Conservation (phyloP, 1,284 basidiomycete species). For the Stereum hirsutum region DNA sequence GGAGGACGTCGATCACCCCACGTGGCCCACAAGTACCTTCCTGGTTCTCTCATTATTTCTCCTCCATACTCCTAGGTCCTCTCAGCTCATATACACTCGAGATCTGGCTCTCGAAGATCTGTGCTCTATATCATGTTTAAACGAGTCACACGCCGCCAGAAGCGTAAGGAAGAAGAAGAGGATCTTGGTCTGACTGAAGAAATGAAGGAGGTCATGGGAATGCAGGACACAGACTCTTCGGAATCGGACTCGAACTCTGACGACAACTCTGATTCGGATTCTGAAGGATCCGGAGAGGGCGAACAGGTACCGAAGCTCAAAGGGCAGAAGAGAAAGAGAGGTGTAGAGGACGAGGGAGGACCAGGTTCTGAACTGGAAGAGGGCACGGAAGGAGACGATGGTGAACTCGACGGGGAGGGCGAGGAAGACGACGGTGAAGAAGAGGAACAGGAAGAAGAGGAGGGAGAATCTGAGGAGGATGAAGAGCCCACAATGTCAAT, state of each 20-base stretch:
- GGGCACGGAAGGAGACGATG: slow-evolving; percentile 15
- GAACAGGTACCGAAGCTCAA: neutral
- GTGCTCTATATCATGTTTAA: slow-evolving; percentile 58
- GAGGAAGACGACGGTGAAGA: slow-evolving; percentile 9
- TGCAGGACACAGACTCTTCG: slow-evolving; percentile 68
- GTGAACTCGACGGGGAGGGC: slow-evolving; percentile 9
- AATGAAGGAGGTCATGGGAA: slow-evolving; percentile 60
- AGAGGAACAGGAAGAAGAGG: slow-evolving; percentile 16
- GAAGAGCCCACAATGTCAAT: slow-evolving; percentile 42
- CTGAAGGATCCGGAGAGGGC: slow-evolving; percentile 4
- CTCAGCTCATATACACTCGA: too few species aligned
- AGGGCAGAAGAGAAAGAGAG: slow-evolving; percentile 8
- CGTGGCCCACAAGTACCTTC: too few species aligned
- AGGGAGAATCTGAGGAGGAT: slow-evolving; percentile 15
- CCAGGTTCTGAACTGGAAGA: slow-evolving; percentile 20
- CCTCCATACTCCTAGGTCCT: too few species aligned
- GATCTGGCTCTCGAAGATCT: too few species aligned
- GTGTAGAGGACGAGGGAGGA: slow-evolving; percentile 13
- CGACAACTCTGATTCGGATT: slow-evolving; percentile 21
- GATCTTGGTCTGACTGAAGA: slow-evolving; percentile 63
- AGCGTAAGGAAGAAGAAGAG: slow-evolving; percentile 59
- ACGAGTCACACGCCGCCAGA: slow-evolving; percentile 62
- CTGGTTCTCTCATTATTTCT: too few species aligned
- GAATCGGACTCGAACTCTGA: slow-evolving; percentile 40
- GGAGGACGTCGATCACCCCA: too few species aligned